Evolutionary conservation across 129 eudicot genomes (phyloP).

Genomic region (Arctium minus): DNA sequence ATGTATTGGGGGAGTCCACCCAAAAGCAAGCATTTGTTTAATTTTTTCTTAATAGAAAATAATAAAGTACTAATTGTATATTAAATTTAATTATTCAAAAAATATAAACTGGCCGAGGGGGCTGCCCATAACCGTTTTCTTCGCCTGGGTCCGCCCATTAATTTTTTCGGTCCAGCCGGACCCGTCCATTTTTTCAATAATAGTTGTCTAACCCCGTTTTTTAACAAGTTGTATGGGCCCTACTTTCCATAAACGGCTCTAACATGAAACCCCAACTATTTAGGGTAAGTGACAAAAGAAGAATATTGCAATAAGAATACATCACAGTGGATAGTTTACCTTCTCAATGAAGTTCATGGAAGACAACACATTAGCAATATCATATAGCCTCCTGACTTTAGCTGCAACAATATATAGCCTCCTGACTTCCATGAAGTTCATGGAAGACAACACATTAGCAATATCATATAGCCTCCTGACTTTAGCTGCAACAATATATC

Average conservation of each 20-base stretch:
- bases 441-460: no score
- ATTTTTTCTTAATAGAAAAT: no score
- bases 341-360: constrained; percentile 93
- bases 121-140: not conserved
- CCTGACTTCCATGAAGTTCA: no score
- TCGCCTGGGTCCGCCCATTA: not conserved
- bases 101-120: not conserved
- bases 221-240: not conserved
- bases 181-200: not conserved
- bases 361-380: constrained; percentile 12
- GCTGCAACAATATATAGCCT: no score
- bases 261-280: not conserved
- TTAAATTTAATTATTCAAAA: no score
- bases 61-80: no score
- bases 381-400: no score
- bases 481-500: no score
- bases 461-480: no score
- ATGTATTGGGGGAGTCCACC: no score
- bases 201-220: not conserved
- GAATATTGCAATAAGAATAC: not conserved
- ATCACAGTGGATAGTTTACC: constrained; percentile 34
- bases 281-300: not conserved
- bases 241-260: not conserved
- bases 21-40: no score
- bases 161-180: no score